Percentiles rank a stretch among this genome's conserved stretches.
These are phyloP conservation scores for Paramyrothecium roridum DNA, from an alignment of 2,329 filamentous ascomycete genomes.

Conservation along the genomic window DNA sequence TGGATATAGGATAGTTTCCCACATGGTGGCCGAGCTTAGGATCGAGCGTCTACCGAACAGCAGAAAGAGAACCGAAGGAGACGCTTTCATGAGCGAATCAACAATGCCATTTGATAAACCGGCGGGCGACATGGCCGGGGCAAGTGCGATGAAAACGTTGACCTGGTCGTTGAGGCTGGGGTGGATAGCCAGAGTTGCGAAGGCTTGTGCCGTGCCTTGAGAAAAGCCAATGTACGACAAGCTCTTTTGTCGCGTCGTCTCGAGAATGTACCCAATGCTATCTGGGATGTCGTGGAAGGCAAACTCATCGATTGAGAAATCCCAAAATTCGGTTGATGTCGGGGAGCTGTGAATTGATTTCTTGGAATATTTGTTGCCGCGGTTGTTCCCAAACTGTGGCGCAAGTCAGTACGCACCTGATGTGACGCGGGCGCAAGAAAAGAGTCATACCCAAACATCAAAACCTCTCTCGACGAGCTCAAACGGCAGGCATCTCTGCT, in stretches of 20 bases:
- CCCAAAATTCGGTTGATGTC: constrained; percentile 79
- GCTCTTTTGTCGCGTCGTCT: constrained; percentile 76
- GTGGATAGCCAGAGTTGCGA: constrained; percentile 88
- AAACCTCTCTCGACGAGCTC: constrained; percentile 86
- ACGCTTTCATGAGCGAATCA: constrained; percentile 89
- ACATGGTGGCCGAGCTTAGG: constrained; percentile 90
- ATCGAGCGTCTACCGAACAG: constrained; percentile 91
- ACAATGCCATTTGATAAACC: constrained; percentile 88
- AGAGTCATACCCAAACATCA: constrained; percentile 77
- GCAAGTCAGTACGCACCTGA: constrained; percentile 17
- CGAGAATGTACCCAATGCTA: constrained; percentile 86
- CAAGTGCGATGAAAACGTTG: constrained; percentile 93
- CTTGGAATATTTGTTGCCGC: constrained; percentile 98
- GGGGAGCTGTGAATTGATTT: constrained; percentile 80
- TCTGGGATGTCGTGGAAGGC: constrained; percentile 97
- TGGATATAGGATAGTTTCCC: constrained; percentile 93
- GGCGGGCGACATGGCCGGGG: constrained; percentile 93
- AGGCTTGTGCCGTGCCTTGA: constrained; percentile 94
- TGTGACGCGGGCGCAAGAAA: neutral
- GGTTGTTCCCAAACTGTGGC: constrained; percentile 82
- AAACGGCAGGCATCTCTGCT: constrained; percentile 83
- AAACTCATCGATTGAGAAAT: constrained; percentile 98
- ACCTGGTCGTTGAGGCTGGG: constrained; percentile 89
- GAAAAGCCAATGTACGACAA: constrained; percentile 97
- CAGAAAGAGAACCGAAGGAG: constrained; percentile 86